Evolutionary conservation across 345 rosid genomes (phyloP), one percentile per base, ranked within the genome.

Genomic region (Barbarea vulgaris): DNA sequence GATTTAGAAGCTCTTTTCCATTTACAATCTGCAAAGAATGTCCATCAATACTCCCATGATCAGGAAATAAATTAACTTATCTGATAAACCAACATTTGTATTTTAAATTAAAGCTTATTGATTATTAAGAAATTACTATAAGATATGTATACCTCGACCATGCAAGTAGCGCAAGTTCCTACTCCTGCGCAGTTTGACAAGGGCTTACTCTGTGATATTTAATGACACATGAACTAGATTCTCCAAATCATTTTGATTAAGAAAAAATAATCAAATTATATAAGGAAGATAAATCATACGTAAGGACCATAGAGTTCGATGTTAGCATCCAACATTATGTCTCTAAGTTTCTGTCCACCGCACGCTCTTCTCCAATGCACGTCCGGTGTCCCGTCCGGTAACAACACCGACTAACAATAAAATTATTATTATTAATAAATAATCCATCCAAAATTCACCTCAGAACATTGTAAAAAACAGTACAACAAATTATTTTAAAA

Each of bases 311-410:
- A 93, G 60, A 91, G 81, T 4, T 93, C 98, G 51, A 93, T 82
- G 74, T 93, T 84, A 19, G 81, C 24, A 70, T 89, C 96, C 85
- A 93, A 67, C 98, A 93, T 93, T 72, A 91, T 82, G 66, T 91
- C 85, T 77, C 98, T 88, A n/a, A 91, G 96, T 65, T 93, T 91
- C 81, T 91, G 89, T 54, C 97, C 98, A 30, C 97, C 97, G 44
- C 80, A 69, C 0, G 90, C 86, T 27, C 76, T 82, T 22, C 98
- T 83, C 59, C 83, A 86, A 60, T 93, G 98, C 24, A 88, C 79
- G 74, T 93, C 97, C 7, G 98, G 97, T 17, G 90, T 88, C 55
- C 98, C 96, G 71, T 89, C 98, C 8, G 98, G 98, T 11, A 91
- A 80, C 80, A 91, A 67, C 59, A 89, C 96, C n/a, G 98, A 89